These are phyloP conservation scores for Arthrobotrys conoides DNA, from an alignment of 2,329 filamentous ascomycete genomes.

Conservation along the genomic window DNA sequence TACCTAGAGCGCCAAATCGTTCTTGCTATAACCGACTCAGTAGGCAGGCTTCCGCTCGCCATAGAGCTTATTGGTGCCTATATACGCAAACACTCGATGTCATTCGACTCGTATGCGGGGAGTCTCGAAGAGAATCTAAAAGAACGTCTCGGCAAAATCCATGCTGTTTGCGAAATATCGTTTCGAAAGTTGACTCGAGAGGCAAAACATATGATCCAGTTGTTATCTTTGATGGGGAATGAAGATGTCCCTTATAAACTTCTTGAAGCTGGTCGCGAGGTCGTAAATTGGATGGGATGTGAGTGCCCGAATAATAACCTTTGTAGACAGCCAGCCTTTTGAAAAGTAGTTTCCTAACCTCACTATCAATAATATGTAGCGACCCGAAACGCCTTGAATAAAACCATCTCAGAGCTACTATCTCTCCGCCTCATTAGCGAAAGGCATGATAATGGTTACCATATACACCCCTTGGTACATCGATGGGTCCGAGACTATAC, in stretches of 20 bases:
- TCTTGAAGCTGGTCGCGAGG: neutral
- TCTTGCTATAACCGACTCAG: neutral
- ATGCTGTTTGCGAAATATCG: conserved; percentile 15
- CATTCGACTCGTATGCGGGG: neutral
- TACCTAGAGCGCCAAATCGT: conserved; percentile 2
- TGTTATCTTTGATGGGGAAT: conserved; percentile 34
- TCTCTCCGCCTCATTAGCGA: neutral
- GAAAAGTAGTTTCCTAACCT: neutral
- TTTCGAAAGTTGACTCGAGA: conserved; percentile 23
- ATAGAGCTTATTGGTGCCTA: conserved; percentile 21
- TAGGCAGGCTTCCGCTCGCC: conserved; percentile 17
- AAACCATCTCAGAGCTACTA: conserved; percentile 17
- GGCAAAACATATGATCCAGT: conserved; percentile 22
- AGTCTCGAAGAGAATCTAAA: conserved; percentile 5
- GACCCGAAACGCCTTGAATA: conserved; percentile 4
- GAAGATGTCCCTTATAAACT: conserved; percentile 25
- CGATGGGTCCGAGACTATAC: conserved; percentile 21
- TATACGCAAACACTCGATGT: neutral
- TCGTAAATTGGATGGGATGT: conserved; percentile 34
- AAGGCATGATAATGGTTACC: conserved; percentile 7
- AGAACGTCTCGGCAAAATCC: neutral
- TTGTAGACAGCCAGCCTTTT: neutral
- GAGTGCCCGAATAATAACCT: neutral
- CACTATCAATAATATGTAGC: neutral
- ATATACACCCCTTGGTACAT: conserved; percentile 23